These are phyloP conservation scores for Diaporthe longicolla DNA, from an alignment of 2,329 filamentous ascomycete species.

Conservation along the genomic window DNA sequence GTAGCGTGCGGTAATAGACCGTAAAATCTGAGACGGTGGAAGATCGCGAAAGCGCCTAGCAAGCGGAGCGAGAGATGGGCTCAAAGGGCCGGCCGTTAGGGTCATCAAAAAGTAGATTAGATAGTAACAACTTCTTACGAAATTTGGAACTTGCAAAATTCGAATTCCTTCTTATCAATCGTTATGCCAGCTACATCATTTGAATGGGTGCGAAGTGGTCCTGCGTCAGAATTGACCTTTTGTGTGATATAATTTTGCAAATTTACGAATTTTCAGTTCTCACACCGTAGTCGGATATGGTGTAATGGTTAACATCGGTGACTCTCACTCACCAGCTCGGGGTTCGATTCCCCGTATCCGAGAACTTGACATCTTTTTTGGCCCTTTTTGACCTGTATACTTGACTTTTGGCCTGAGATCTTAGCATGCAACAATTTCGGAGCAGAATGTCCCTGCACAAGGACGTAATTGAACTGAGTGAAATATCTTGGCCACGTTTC, in stretches of 20 bases:
- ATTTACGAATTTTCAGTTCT: not conserved
- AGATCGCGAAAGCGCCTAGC: not conserved
- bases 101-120: too few species aligned
- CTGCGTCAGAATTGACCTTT: accelerated
- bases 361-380: conserved; percentile 1
- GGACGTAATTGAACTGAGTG: not conserved
- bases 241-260: not conserved
- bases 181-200: not conserved
- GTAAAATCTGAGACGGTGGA: not conserved
- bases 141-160: not conserved
- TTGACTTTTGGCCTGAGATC: not conserved
- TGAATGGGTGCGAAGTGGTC: not conserved
- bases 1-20: not conserved
- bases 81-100: not conserved
- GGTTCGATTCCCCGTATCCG: conserved; percentile 41
- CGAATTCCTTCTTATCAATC: not conserved
- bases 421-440: not conserved
- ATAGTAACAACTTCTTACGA: too few species aligned
- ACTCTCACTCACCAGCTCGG: conserved; percentile 41
- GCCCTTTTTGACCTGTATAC: accelerated
- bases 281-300: conserved; percentile 39
- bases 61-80: not conserved
- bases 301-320: conserved; percentile 41
- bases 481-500: not conserved
- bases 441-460: not conserved